Base-by-base conservation (phyloP, 495 filamentous ascomycete genomes). In the Terfezia boudieri region DNA sequence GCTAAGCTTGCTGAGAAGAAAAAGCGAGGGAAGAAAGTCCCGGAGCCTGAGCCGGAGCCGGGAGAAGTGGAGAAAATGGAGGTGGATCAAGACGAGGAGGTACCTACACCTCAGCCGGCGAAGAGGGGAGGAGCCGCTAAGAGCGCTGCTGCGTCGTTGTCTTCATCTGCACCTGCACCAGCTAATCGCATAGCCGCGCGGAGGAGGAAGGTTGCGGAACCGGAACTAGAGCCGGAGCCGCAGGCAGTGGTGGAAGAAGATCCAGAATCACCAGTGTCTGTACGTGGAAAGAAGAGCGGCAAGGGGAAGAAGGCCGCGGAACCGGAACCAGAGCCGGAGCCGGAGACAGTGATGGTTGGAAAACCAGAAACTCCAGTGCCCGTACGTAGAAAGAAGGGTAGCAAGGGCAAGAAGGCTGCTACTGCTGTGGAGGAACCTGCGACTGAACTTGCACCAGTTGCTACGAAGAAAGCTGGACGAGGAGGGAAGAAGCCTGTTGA, bases 31-130 rank as follows among this genome's bases (percentile, higher is more conserved):
- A 51, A 51, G 16, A 51, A 51, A 12, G 23, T 51, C n/a, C n/a
- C 49, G 2, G 49, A 20, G 22, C 16, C 32, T 9, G 35, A 46
- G 12, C 41, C 41, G 36, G 12, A 35, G 10, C 37, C 52, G 32
- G 50, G n/a, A 66, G 70, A 57, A 35, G 57, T 56, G 20, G 63
- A 55, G 4, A 65, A 58, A 9, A 65, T 58, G 12, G 62, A 60
- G 1, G 49, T 50, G 32, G 56, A 59, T 9, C 55, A 58, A 16
- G 55, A 59, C 20, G 63, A 64, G 22, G 59, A 65, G 11, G 60
- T 61, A 12, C 16, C 53, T n/a, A 55, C 54, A 49, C 53, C 51
- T 60, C 14, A 65, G 64, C 50, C 53, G 36, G 54, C 14, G 60
- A 63, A 35, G 59, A 61, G 32, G 53, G 66, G 17, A 59, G 54